Percentiles rank a stretch among this genome's conserved stretches.
These are phyloP conservation scores for Hyphopichia buzzinii DNA, from an alignment of 1,139 yeast species.

Conservation along the genomic window DNA sequence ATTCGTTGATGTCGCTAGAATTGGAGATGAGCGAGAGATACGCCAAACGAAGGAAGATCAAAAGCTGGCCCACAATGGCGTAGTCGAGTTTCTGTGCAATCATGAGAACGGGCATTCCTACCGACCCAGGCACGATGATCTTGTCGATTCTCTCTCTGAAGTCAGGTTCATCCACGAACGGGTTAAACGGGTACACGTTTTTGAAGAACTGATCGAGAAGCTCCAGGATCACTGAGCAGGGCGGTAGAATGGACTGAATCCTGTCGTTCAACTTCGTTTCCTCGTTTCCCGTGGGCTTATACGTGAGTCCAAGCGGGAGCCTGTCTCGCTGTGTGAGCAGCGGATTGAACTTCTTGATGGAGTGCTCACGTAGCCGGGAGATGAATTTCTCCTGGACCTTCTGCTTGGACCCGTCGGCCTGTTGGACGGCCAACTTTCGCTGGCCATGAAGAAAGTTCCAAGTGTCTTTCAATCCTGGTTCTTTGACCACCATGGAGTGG, in stretches of 20 bases:
- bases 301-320: conserved; percentile 4
- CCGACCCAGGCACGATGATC: conserved; percentile 10
- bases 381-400: neutral
- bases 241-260: conserved; percentile 27
- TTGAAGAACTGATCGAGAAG: conserved; percentile 36
- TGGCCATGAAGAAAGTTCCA: conserved; percentile 5
- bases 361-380: conserved; percentile 12
- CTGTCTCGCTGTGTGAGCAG: conserved; percentile 13
- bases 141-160: conserved; percentile 8
- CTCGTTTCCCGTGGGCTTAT: conserved; percentile 5
- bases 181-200: conserved; percentile 37
- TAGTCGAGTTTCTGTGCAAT: conserved; percentile 18
- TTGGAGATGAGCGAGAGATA: conserved; percentile 21
- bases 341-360: conserved; percentile 9
- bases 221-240: conserved; percentile 33
- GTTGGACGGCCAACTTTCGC: neutral
- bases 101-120: conserved; percentile 10
- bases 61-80: conserved; percentile 22
- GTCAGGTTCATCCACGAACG: conserved; percentile 37
- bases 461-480: conserved; percentile 27
- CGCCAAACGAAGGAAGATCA: conserved; percentile 20
- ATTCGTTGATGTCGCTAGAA: conserved; percentile 14
- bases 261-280: conserved; percentile 15
- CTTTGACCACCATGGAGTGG: conserved; percentile 35
- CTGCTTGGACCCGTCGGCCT: neutral